Evolutionary conservation across 2,329 filamentous ascomycete species (phyloP), one percentile per base, ranked within the genome.

Genomic region (Colletotrichum sp.): DNA sequence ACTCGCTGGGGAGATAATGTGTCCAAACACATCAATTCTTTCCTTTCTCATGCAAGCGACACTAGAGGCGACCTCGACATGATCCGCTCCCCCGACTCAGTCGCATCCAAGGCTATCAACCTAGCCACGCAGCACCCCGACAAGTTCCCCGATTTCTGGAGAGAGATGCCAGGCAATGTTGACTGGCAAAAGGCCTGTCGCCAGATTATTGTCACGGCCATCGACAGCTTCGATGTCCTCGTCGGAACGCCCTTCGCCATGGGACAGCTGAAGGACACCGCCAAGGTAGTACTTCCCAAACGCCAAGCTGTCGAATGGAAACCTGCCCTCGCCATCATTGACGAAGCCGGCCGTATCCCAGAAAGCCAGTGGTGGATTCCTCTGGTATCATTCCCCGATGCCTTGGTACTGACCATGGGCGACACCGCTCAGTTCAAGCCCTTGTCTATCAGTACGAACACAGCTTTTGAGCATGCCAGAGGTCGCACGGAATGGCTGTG

Each of bases 311-410:
- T 22, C 32, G 65, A 49, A 12, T 71, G 72, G 72, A 30, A 59
- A 30, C 67, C 72, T 11, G 12, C 61, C 4, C n/a, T 71, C 4
- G 12, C 57, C 15, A 25, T 75, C 15, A 39, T 71, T 22, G 72
- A 75, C 44, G 72, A 75, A n/a, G 59, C 68, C 36, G 72, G 67
- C 4, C 59, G 67, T 6, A 70, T 75, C 9, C 66, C 72, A 4
- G 72, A 75, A 34, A 34, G 59, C 29, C 66, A 66, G 12, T 75
- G 57, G 59, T 75, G 72, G 72, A 75, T 75, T 15, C 59, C 72
- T 8, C 12, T 75, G 7, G 36, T 69, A 0, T 25, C 25, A 3
- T 71, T 75, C 22, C 67, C 59, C 3, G 49, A 71, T 22, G 59
- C 67, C 4, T 22, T 49, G 19, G 49, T 75, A 3, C 25, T 75